Conservation (phyloP, 257 asterid genomes). For the Capsicum pubescens region DNA sequence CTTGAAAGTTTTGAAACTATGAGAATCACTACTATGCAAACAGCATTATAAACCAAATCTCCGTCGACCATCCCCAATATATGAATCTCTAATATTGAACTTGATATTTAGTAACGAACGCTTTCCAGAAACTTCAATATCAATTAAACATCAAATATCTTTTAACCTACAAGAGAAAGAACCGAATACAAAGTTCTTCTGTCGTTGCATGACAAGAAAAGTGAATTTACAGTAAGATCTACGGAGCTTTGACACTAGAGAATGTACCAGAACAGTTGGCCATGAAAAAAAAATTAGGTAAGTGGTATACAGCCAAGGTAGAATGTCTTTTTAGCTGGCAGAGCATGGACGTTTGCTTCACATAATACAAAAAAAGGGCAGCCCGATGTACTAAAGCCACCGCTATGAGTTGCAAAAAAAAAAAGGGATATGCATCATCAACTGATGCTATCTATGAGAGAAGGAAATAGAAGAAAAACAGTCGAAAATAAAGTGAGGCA, state of each 20-base stretch:
- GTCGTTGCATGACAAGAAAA: constrained; percentile 21
- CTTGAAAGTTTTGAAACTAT: not conserved
- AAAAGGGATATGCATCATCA: not conserved
- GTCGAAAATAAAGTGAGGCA: not conserved
- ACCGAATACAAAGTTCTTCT: not conserved
- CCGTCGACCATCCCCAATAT: not conserved
- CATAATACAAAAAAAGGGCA: not conserved
- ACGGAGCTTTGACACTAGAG: not conserved
- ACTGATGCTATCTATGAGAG: not conserved
- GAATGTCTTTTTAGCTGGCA: not conserved
- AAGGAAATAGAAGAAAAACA: not conserved
- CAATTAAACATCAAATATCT: not conserved
- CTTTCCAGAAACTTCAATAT: constrained; percentile 16
- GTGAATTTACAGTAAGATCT: constrained; percentile 10
- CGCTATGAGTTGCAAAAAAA: not conserved
- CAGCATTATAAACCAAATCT: not conserved
- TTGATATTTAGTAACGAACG: not conserved
- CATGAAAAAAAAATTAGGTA: not conserved
- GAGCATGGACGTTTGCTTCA: not conserved
- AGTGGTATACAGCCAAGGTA: not conserved
- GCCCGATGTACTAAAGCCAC: no score
- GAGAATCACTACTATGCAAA: constrained; percentile 18
- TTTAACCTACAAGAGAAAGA: constrained; percentile 20
- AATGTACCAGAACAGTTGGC: constrained; percentile 14
- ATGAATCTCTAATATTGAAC: constrained; percentile 18